Evolutionary conservation across 805 yeast genomes (phyloP), one percentile per base, ranked within the genome.

Genomic region (Pichia scutulata): DNA sequence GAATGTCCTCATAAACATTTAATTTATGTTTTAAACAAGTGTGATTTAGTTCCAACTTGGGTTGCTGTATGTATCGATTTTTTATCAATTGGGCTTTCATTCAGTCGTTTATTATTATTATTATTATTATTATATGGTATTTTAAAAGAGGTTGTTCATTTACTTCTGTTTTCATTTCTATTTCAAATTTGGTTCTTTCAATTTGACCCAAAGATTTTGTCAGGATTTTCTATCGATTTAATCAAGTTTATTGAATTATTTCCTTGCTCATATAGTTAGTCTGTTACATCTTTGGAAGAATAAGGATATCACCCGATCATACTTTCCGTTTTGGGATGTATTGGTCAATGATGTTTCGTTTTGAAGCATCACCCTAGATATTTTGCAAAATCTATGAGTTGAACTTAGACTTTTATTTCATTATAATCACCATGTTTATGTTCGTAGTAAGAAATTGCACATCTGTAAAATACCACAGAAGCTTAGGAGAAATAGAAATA

Each of bases 281-380:
- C 97, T 90, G 97, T 92, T 90, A 92, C 92, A 80, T 83, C 95
- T 81, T 86, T 90, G 97, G 97, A 77, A 90, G 82, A 90, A 66
- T 60, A 78, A 87, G 69, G 70, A 71, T 66, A 72, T 77, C 84
- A 82, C 79, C 71, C 66, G 70, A 63, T 52, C 53, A 33, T 43
- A 55, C 54, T 42, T 59, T 66, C 69, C 82, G 81, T 74, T 75
- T 69, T 75, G 53, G 52, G 80, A 70, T 70, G 63, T 56, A 65
- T 55, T 49, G 54, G 52, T 48, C 47, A 49, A 28, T 55, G 51
- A 33, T 44, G 61, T 64, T 56, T 64, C 70, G 73, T 70, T 70
- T 73, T 81, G 78, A 62, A 67, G 64, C 65, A 57, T 52, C 66
- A 62, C 62, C 64, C 60, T 67, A 56, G 66, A 59, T 60, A 66